These are phyloP conservation scores for Phallus indusiatus DNA, from an alignment of 768 basidiomycete genomes.

Conservation along the genomic window DNA sequence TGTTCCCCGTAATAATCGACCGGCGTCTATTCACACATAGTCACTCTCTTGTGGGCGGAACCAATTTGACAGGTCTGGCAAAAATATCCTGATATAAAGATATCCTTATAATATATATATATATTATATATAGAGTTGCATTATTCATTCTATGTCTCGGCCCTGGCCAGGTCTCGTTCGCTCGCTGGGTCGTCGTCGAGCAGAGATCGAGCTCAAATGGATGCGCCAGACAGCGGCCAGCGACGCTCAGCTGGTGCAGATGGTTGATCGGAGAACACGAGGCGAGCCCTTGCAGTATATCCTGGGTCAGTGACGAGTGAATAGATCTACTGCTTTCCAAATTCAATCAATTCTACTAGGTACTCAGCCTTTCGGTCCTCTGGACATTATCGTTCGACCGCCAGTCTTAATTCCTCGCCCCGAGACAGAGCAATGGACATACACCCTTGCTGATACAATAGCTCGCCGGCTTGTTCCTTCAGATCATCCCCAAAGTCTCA, in stretches of 20 bases:
- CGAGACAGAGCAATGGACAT: slow-evolving; percentile 84
- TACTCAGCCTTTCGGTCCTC: slow-evolving; percentile 81
- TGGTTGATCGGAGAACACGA: slow-evolving; percentile 48
- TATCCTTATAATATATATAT: too few species aligned
- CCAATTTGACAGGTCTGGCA: background rate
- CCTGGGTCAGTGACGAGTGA: slow-evolving; percentile 44
- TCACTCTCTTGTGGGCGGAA: background rate
- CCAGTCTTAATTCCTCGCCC: slow-evolving; percentile 92
- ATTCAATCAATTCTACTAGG: slow-evolving; percentile 33
- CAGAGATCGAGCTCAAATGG: slow-evolving; percentile 40
- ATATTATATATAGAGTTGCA: background rate
- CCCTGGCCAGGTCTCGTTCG: slow-evolving; percentile 18
- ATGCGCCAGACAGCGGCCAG: slow-evolving; percentile 27
- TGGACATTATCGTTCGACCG: slow-evolving; percentile 59
- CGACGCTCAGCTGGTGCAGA: slow-evolving; percentile 15
- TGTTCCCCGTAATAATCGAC: slow-evolving; percentile 1
- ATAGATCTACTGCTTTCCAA: background rate
- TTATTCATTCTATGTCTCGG: background rate
- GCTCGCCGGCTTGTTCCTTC: slow-evolving; percentile 23
- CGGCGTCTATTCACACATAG: slow-evolving; percentile 2
- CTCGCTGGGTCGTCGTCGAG: slow-evolving; percentile 25
- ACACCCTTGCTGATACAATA: slow-evolving; percentile 45
- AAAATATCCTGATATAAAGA: too few species aligned
- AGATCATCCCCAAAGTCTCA: slow-evolving; percentile 21
- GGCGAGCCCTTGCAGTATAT: slow-evolving; percentile 91